Evolutionary conservation across 768 basidiomycete species (phyloP).

Genomic region (Lyophyllum semitale): DNA sequence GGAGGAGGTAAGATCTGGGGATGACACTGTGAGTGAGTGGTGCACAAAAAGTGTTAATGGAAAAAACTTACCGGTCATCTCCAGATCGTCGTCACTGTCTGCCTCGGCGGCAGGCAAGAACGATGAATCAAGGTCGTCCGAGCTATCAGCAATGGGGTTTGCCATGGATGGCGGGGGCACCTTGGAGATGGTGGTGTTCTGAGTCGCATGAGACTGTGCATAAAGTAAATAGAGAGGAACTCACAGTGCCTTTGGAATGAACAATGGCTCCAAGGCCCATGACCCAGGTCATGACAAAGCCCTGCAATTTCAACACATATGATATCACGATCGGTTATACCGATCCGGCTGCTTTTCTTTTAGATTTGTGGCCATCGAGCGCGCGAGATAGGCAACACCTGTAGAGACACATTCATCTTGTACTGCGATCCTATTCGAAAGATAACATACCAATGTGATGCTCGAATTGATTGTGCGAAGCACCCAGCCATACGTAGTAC

Average conservation of each 20-base stretch:
- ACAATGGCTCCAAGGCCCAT: constrained; percentile 84
- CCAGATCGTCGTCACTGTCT: no score
- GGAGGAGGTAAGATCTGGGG: no score
- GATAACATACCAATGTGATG: constrained; percentile 66
- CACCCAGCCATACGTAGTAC: constrained; percentile 76
- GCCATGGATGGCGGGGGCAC: no score
- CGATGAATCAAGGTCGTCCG: no score
- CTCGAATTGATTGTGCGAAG: constrained; percentile 81
- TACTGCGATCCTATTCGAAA: not conserved
- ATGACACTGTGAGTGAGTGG: no score
- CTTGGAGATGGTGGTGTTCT: no score
- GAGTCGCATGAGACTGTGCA: not conserved
- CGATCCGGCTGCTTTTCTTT: constrained; percentile 59
- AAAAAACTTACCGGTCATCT: no score
- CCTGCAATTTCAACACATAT: constrained; percentile 80
- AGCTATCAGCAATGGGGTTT: no score
- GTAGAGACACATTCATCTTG: not conserved
- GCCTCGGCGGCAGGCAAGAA: no score
- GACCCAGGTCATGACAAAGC: constrained; percentile 83
- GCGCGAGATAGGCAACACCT: constrained; percentile 80
- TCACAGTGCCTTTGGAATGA: constrained; percentile 70
- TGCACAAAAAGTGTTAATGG: no score
- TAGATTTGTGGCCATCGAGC: constrained; percentile 61
- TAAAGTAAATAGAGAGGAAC: constrained; percentile 20
- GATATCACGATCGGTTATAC: constrained; percentile 71